Percentiles rank a stretch among this genome's conserved stretches.
Evolutionary conservation across 2,329 filamentous ascomycete species (phyloP).

Genomic region (Talaromyces sp.): DNA sequence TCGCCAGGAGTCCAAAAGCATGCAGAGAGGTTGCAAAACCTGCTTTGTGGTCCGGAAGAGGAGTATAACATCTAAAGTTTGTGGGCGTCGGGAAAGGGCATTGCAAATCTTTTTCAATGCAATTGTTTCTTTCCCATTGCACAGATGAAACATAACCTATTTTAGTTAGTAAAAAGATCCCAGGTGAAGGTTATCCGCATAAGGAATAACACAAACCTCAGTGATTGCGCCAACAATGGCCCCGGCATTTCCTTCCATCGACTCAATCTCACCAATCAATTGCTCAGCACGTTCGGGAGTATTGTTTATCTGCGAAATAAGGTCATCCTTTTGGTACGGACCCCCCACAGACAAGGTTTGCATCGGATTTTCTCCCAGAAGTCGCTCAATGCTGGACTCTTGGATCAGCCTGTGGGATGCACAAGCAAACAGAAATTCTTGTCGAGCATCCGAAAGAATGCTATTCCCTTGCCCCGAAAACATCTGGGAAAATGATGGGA

Average conservation of each 20-base stretch:
- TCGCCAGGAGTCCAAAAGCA: conserved; percentile 63
- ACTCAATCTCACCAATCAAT: conserved; percentile 79
- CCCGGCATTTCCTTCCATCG: conserved; percentile 88
- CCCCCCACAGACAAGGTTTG: conserved; percentile 74
- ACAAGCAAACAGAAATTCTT: conserved; percentile 87
- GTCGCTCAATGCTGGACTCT: conserved; percentile 72
- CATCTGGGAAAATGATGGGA: conserved; percentile 66
- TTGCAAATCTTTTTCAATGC: conserved; percentile 65
- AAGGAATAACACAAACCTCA: conserved; percentile 59
- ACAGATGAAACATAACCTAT: conserved; percentile 58
- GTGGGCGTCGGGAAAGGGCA: conserved; percentile 57
- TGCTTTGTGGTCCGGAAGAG: conserved; percentile 61
- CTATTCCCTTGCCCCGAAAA: conserved; percentile 63
- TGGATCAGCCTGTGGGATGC: conserved; percentile 83
- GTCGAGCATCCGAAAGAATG: conserved; percentile 67
- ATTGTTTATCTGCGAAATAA: conserved; percentile 75
- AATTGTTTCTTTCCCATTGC: conserved; percentile 63
- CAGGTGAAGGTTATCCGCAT: neutral
- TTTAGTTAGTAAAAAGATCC: neutral
- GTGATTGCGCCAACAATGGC: conserved; percentile 78
- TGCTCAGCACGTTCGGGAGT: conserved; percentile 76
- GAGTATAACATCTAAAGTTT: conserved; percentile 61
- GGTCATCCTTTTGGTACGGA: conserved; percentile 73
- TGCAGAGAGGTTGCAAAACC: conserved; percentile 61
- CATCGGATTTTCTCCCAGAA: conserved; percentile 83